Conservation (phyloP, 1,139 yeast species). For the Barnettozyma hawaiiensis region DNA sequence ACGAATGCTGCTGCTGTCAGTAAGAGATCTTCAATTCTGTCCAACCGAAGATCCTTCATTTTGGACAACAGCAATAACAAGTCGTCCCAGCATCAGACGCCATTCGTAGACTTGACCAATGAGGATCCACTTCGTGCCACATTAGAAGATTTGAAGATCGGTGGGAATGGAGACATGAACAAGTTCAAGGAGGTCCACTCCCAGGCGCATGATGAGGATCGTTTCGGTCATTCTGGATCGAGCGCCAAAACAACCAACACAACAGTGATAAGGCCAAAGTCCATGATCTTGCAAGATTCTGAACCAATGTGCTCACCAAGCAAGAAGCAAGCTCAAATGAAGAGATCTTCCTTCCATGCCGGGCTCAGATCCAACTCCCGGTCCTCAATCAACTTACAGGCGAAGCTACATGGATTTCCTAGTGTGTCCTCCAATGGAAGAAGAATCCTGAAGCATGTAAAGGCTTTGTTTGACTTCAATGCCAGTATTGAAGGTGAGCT, state of each 20-base stretch:
- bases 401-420: slow-evolving; percentile 31
- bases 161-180: slow-evolving; percentile 54
- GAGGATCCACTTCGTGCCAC: slow-evolving; percentile 52
- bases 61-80: slow-evolving; percentile 14
- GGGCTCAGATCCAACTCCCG: slow-evolving; percentile 23
- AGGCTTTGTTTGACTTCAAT: slow-evolving; percentile 65
- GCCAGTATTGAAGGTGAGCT: slow-evolving; percentile 81
- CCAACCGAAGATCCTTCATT: slow-evolving; percentile 22
- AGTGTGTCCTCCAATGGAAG: slow-evolving; percentile 39
- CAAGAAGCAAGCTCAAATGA: slow-evolving; percentile 23
- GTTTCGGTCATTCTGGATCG: slow-evolving; percentile 28
- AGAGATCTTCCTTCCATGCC: slow-evolving; percentile 27
- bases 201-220: slow-evolving; percentile 2
- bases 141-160: slow-evolving; percentile 58
- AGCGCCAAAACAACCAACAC: slow-evolving; percentile 25
- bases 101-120: slow-evolving; percentile 13
- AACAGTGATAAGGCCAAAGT: slow-evolving; percentile 35
- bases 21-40: slow-evolving; percentile 9
- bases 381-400: slow-evolving; percentile 26
- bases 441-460: slow-evolving; percentile 53
- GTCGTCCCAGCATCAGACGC: too few species aligned
- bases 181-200: slow-evolving; percentile 17
- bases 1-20: slow-evolving; percentile 1
- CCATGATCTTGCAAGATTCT: slow-evolving; percentile 31
- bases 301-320: slow-evolving; percentile 14